These are phyloP conservation scores for Geranium brycei DNA, from an alignment of 345 rosid species.

Conservation along the genomic window DNA sequence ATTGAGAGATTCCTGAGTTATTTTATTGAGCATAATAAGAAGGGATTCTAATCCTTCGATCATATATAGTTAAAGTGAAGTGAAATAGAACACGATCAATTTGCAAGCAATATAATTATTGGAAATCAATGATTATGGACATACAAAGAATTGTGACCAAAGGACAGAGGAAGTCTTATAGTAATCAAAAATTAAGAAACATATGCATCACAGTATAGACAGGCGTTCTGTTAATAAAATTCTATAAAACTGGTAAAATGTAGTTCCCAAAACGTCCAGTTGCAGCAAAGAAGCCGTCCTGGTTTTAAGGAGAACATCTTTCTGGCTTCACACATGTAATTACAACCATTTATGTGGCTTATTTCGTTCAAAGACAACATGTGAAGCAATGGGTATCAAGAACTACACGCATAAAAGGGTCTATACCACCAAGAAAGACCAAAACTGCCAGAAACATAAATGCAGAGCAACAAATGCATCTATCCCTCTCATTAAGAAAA, in stretches of 20 bases:
- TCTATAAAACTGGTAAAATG: conserved; percentile 4
- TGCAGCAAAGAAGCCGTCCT: conserved; percentile 30
- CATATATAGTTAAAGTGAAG: too few relatives aligned
- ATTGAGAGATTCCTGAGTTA: too few relatives aligned
- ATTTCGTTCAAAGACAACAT: not conserved
- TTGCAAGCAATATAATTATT: not conserved
- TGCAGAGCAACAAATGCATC: not conserved
- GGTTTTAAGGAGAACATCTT: conserved; percentile 58
- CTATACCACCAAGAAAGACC: too few relatives aligned
- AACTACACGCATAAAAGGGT: too few relatives aligned
- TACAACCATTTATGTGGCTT: not conserved
- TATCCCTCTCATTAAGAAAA: not conserved
- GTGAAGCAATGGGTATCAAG: not conserved
- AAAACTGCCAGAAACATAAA: too few relatives aligned
- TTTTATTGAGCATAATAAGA: too few relatives aligned
- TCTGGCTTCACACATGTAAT: conserved; percentile 34
- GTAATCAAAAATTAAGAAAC: not conserved
- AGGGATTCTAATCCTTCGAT: too few relatives aligned
- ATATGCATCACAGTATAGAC: not conserved
- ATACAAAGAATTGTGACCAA: too few relatives aligned
- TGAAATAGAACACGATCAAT: not conserved
- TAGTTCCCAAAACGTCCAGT: conserved; percentile 73
- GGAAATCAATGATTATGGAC: not conserved
- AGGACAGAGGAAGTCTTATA: too few relatives aligned
- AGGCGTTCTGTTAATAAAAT: not conserved